Conservation (phyloP, 768 basidiomycete species). For the Atractiella rhizophila region DNA sequence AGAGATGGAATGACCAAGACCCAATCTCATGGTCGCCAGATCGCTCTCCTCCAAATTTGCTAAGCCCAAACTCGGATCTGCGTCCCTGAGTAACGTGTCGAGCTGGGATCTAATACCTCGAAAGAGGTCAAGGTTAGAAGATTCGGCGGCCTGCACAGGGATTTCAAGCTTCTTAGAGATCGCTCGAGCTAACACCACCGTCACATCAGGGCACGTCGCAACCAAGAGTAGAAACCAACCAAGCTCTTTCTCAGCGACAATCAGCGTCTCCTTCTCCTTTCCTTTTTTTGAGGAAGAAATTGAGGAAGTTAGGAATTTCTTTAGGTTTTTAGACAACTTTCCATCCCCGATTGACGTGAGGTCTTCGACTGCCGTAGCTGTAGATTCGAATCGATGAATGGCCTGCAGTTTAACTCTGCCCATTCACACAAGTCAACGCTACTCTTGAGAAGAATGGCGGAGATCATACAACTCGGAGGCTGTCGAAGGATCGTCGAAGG, state of each 20-base stretch:
- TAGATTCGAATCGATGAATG: slow-evolving; percentile 85
- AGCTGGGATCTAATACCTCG: slow-evolving; percentile 83
- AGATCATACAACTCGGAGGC: slow-evolving; percentile 74
- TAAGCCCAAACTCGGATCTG: slow-evolving; percentile 47
- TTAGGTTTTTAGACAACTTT: slow-evolving; percentile 73
- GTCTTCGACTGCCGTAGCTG: slow-evolving; percentile 89
- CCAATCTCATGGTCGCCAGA: slow-evolving; percentile 87
- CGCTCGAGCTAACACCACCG: slow-evolving; percentile 34
- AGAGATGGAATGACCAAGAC: slow-evolving; percentile 87
- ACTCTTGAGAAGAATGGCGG: background rate
- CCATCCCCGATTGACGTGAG: slow-evolving; percentile 75
- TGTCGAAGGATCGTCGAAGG: slow-evolving; percentile 74
- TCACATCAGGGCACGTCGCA: background rate
- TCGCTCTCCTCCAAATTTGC: slow-evolving; percentile 28
- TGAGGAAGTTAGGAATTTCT: slow-evolving; percentile 71
- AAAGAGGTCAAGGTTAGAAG: slow-evolving; percentile 55
- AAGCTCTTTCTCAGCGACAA: slow-evolving; percentile 72
- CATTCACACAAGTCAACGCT: background rate
- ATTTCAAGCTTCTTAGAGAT: slow-evolving; percentile 87
- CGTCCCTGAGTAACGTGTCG: slow-evolving; percentile 56
- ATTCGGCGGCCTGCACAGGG: slow-evolving; percentile 42
- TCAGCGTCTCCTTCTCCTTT: slow-evolving; percentile 44
- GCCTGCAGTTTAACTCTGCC: slow-evolving; percentile 73
- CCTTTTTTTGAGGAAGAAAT: no score
- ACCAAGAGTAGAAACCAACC: slow-evolving; percentile 30